These are phyloP conservation scores for Penicillium hesseltinei DNA, from an alignment of 2,329 filamentous ascomycete species.

Conservation along the genomic window DNA sequence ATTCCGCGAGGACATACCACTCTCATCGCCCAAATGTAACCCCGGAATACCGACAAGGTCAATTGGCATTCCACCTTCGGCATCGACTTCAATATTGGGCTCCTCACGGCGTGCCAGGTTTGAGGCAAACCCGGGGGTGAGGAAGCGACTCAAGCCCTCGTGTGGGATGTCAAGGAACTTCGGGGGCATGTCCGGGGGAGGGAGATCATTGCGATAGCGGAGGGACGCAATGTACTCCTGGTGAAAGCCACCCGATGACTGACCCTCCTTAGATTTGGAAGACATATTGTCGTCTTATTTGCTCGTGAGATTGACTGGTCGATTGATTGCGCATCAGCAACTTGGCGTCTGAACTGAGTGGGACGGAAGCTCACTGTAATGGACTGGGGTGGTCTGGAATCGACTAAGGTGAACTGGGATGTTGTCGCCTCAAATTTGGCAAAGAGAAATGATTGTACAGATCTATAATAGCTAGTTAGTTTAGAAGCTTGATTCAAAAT, in stretches of 20 bases:
- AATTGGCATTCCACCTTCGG: constrained; percentile 95
- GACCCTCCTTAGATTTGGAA: constrained; percentile 40
- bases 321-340: not conserved
- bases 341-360: not conserved
- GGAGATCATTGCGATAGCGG: constrained; percentile 91
- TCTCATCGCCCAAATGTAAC: constrained; percentile 92
- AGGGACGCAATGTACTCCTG: constrained; percentile 98
- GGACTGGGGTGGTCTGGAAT: not conserved
- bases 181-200: constrained; percentile 87
- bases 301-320: not conserved
- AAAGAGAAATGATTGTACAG: not conserved
- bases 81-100: constrained; percentile 94
- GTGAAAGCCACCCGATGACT: constrained; percentile 56
- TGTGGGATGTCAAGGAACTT: constrained; percentile 98
- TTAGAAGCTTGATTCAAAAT: not conserved
- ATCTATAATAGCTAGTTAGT: not conserved
- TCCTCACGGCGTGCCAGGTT: constrained; percentile 87
- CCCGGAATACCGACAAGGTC: constrained; percentile 93
- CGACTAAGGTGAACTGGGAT: not conserved
- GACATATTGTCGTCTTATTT: constrained; percentile 29
- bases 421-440: not conserved
- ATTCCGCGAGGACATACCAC: constrained; percentile 58
- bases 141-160: constrained; percentile 86
- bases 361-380: not conserved
- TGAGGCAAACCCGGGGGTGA: constrained; percentile 84